These are phyloP conservation scores for Botryotinia calthae DNA, from an alignment of 2,329 filamentous ascomycete species.

Conservation along the genomic window DNA sequence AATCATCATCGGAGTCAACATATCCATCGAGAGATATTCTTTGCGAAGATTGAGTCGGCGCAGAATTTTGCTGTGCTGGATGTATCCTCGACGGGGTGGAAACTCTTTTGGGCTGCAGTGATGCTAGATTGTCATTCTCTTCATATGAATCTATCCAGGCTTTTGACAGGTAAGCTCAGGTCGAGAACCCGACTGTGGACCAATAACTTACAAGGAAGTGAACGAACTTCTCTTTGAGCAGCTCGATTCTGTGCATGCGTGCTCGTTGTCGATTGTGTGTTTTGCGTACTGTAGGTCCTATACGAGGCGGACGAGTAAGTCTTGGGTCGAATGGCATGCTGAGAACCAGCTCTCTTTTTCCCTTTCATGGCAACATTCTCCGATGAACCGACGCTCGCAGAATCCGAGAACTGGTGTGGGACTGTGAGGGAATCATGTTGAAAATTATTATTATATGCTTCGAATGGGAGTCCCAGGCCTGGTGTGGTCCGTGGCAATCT, in stretches of 20 bases:
- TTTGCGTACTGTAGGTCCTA: conserved; percentile 22
- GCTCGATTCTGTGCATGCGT: conserved; percentile 29
- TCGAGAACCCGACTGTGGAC: conserved; percentile 3
- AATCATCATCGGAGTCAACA: conserved; percentile 34
- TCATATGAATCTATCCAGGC: conserved; percentile 40
- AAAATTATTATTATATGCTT: conserved; percentile 30
- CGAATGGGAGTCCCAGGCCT: conserved; percentile 26
- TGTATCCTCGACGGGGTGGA: conserved; percentile 33
- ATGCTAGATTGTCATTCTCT: conserved; percentile 29
- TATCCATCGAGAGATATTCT: conserved; percentile 38
- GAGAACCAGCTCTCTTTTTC: conserved; percentile 25
- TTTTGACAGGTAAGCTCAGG: conserved; percentile 25
- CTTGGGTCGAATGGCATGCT: conserved; percentile 26
- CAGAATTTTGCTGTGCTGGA: conserved; percentile 34
- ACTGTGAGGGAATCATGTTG: conserved; percentile 28
- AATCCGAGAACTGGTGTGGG: conserved; percentile 27
- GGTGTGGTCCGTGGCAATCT: conserved; percentile 23
- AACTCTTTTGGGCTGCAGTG: conserved; percentile 29
- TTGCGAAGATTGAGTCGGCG: conserved; percentile 26
- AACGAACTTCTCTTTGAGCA: conserved; percentile 33
- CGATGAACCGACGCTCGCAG: conserved; percentile 30
- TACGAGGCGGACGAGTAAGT: conserved; percentile 32
- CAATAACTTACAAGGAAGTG: conserved; percentile 35
- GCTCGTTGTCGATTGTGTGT: conserved; percentile 32
- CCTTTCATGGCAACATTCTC: conserved; percentile 29